These are phyloP conservation scores for Oxytropis ochrocephala DNA, from an alignment of 306 rosid species.

Conservation along the genomic window DNA sequence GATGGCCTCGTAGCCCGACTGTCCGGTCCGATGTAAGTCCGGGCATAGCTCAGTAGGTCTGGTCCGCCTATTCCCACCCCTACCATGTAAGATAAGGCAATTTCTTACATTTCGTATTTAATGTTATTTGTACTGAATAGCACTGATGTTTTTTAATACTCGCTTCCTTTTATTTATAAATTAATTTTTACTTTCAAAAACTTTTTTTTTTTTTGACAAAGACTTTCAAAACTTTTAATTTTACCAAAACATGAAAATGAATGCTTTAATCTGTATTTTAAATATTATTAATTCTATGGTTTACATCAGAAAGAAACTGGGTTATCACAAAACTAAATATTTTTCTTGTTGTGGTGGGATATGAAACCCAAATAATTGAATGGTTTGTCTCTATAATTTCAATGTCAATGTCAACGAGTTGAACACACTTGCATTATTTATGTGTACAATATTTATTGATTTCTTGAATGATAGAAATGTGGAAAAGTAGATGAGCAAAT, in stretches of 20 bases:
- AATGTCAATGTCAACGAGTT: background rate
- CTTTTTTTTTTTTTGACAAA: no score
- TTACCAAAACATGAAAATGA: background rate
- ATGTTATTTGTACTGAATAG: no score
- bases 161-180: background rate
- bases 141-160: background rate
- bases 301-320: background rate
- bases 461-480: slow-evolving; percentile 53
- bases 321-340: background rate
- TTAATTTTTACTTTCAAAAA: background rate
- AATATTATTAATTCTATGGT: no score
- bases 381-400: background rate
- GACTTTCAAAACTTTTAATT: background rate
- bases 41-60: no score
- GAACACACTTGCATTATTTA: background rate
- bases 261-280: background rate
- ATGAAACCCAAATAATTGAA: background rate
- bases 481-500: slow-evolving; percentile 87
- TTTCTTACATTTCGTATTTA: no score
- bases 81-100: no score
- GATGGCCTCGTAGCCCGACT: no score
- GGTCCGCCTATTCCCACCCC: no score
- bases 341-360: background rate
- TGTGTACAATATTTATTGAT: background rate
- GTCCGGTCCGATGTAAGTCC: no score